Base-by-base conservation (phyloP, 176 grass and related monocot genomes). In the Triticum aestivum region DNA sequence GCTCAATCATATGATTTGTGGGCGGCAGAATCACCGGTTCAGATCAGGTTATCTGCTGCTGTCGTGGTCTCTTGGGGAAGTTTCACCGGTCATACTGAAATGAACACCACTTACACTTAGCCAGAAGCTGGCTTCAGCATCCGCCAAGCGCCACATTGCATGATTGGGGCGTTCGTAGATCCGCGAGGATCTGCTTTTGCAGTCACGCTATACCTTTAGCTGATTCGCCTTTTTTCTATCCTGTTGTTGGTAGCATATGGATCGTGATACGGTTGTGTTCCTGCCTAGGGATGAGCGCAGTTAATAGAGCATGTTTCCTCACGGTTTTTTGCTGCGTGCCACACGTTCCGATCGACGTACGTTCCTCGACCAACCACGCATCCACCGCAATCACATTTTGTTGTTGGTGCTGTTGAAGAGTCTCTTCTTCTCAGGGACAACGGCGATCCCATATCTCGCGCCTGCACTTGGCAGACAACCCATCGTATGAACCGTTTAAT, bases 401-500 rank as follows among this genome's bases (percentile, higher is more conserved):
- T 54, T 54, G 51, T 2, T 54, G 51, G 2, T 2, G 49, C 2
- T 52, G 47, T 14, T 49, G 49, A 52, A 11, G 1, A 52, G 12
- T 51, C 13, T 52, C 49, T 14, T 5, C 45, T 14, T 52, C 5
- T 17, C 3, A 17, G 1, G 14, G 13, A 14, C 47, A 51, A 51
- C 0, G 44, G 47, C 1, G 5, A 17, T 17, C 49, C 0, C 49
- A 52, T 2, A 52, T 17, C 49, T 52, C 49, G 17, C 47, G 14
- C 5, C 49, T 52, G 49, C 14, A 0, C 5, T 17, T 5, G 5
- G 49, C 15, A 18, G 13, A 18, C 51, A 54, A 54, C 2, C 5
- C 0, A 7, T 54, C 0, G 15, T 54, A 17, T 2, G 49, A 0
- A 58, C 18, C 0, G 0, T 58, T 58, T 0, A 21, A 59, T 0